Evolutionary conservation across 495 filamentous ascomycete genomes (phyloP), one percentile per base, ranked within the genome.

Genomic region (Cercophora scortea): DNA sequence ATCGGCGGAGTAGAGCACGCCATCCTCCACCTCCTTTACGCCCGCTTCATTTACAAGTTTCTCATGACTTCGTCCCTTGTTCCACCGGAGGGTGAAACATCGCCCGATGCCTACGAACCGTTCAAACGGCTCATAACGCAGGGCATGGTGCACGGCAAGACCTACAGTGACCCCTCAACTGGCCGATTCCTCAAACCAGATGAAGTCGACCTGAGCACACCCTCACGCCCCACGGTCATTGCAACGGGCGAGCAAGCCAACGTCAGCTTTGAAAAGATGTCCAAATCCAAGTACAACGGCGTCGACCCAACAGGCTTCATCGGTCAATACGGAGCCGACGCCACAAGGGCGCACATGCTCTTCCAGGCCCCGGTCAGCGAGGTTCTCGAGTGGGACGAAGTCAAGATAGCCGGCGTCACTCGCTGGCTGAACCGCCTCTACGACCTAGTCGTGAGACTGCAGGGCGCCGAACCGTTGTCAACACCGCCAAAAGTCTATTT

Each of bases 281-380:
- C 87, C n/a, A 95, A 95, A 67, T 92, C 88, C 51, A 95, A 95
- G 61, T 77, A 93, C 69, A 95, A 95, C 61, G 90, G 90, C 33
- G 87, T 94, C n/a, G 89, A 95, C 60, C 90, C 90, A 0, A 79
- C 77, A 0, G 66, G 60, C 0, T 88, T 87, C 54, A 86, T 90
- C 41, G 61, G 71, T 0, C 81, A 79, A 51, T 85, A 91, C 54
- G 89, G 90, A 16, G 87, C 89, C 0, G 90, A 95, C 62, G 85
- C 87, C 0, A 93, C 87, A 4, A 78, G 90, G 43, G 88, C 89
- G 1, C 90, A 95, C 59, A 83, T 95, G 47, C 75, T 95, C 11
- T 95, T 95, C 71, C 84, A 88, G 45, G 90, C 89, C 0, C 89
- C 90, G 0, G 84, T 91, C 8, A 82, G 75, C 54, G 90, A 93